Evolutionary conservation across 495 filamentous ascomycete genomes (phyloP).

Genomic region (Chaetomium tenue): DNA sequence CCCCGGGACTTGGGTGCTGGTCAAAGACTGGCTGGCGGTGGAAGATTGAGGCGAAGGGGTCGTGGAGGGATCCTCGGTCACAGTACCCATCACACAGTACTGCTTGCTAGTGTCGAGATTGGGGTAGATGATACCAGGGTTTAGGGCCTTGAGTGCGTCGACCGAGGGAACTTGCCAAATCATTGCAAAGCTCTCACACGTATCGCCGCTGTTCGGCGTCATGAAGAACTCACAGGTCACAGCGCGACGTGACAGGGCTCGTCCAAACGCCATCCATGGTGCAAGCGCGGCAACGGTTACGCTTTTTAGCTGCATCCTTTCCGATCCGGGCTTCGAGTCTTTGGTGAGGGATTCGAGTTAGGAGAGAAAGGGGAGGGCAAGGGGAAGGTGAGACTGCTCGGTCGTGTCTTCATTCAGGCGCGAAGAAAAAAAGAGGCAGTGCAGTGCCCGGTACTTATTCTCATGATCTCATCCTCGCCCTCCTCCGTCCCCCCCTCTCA

Average conservation of each 20-base stretch:
- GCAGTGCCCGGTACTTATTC: too few relatives aligned
- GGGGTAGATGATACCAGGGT: conserved; percentile 31
- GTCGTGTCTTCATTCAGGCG: too few relatives aligned
- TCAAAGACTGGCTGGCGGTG: conserved; percentile 25
- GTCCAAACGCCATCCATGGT: background rate
- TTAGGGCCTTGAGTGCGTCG: conserved; percentile 21
- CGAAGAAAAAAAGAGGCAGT: too few relatives aligned
- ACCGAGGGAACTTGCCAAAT: conserved; percentile 26
- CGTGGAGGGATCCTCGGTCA: conserved; percentile 17
- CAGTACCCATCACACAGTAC: conserved; percentile 32
- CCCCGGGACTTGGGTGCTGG: conserved; percentile 22
- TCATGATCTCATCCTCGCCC: too few relatives aligned
- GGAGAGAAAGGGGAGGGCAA: too few relatives aligned
- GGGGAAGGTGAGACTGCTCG: too few relatives aligned
- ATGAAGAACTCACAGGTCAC: conserved; percentile 25
- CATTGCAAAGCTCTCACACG: conserved; percentile 26
- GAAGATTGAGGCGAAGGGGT: conserved; percentile 14
- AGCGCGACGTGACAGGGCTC: conserved; percentile 10
- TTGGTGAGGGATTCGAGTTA: too few relatives aligned
- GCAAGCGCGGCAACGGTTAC: background rate
- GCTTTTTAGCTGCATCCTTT: conserved; percentile 9
- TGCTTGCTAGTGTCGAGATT: conserved; percentile 25
- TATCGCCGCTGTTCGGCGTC: conserved; percentile 20
- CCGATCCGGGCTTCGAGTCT: too few relatives aligned
- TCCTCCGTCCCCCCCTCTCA: too few relatives aligned